Evolutionary conservation across 2,329 filamentous ascomycete genomes (phyloP).

Genomic region (Tricladium varicosporioides): DNA sequence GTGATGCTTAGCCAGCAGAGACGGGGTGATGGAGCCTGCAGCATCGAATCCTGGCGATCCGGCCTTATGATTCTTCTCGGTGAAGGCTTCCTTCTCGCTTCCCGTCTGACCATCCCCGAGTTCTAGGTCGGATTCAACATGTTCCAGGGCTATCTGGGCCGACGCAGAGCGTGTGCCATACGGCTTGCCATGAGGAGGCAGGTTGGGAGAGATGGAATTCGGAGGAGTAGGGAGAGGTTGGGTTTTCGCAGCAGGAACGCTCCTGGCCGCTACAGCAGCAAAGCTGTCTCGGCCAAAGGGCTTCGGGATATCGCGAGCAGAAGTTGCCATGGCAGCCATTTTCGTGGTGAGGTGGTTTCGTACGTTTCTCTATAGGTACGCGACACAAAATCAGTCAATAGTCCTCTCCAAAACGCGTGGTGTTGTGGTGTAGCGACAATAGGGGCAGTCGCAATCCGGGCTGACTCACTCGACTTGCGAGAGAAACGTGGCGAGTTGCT

Average conservation of each 20-base stretch:
- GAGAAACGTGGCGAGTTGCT: slow-evolving; percentile 30
- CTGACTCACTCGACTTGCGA: slow-evolving; percentile 37
- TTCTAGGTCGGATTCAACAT: slow-evolving; percentile 84
- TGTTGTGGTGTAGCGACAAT: background rate
- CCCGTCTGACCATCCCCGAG: slow-evolving; percentile 66
- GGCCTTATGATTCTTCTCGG: slow-evolving; percentile 16
- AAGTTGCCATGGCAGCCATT: slow-evolving; percentile 64
- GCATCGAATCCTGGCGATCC: slow-evolving; percentile 56
- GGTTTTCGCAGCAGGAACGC: slow-evolving; percentile 53
- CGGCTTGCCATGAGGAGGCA: slow-evolving; percentile 77
- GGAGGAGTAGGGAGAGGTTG: slow-evolving; percentile 82
- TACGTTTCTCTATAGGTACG: slow-evolving; percentile 34
- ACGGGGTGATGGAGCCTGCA: slow-evolving; percentile 78
- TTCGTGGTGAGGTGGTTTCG: slow-evolving; percentile 34
- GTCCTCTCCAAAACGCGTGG: slow-evolving; percentile 14
- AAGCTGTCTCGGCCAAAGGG: slow-evolving; percentile 65
- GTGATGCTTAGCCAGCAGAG: slow-evolving; percentile 84
- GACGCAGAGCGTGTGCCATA: slow-evolving; percentile 43
- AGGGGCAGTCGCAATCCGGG: slow-evolving; percentile 5
- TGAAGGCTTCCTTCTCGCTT: slow-evolving; percentile 30
- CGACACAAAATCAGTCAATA: slow-evolving; percentile 28
- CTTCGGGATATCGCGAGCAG: slow-evolving; percentile 64
- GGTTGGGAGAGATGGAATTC: slow-evolving; percentile 87
- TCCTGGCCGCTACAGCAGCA: slow-evolving; percentile 68
- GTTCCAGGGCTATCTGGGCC: slow-evolving; percentile 47